Conservation (phyloP, 352 stramenopile genomes). For the Aphanomyces euteiches region DNA sequence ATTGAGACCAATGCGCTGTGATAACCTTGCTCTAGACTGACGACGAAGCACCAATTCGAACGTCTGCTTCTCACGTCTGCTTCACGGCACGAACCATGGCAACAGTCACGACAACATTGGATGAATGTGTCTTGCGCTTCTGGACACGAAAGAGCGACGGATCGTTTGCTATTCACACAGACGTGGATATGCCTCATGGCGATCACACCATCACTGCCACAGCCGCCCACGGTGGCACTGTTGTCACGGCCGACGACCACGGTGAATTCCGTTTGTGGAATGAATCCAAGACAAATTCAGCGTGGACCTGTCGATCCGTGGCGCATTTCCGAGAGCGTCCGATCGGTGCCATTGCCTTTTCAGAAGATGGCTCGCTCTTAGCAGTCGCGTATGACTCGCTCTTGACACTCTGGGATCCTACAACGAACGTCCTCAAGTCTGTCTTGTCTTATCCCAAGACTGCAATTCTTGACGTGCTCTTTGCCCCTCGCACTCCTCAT, state of each 20-base stretch:
- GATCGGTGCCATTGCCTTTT: conserved; percentile 67
- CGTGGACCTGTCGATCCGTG: conserved; percentile 75
- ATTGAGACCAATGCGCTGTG: not conserved
- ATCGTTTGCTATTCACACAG: conserved; percentile 75
- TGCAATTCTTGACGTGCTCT: conserved; percentile 53
- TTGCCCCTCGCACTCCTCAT: conserved; percentile 54
- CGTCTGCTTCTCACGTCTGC: conserved; percentile 20
- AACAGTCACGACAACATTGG: conserved; percentile 17
- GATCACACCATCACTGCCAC: conserved; percentile 46
- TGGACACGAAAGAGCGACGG: conserved; percentile 72
- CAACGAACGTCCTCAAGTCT: conserved; percentile 63
- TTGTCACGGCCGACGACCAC: conserved; percentile 59
- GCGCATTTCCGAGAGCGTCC: conserved; percentile 66
- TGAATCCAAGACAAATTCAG: conserved; percentile 1
- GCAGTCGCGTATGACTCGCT: conserved; percentile 76
- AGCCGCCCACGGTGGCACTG: conserved; percentile 40
- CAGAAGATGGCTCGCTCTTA: conserved; percentile 73
- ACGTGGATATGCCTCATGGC: conserved; percentile 76
- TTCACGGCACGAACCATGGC: conserved; percentile 33
- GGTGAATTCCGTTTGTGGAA: conserved; percentile 84
- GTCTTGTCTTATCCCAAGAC: conserved; percentile 68
- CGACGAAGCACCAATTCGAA: conserved; percentile 26
- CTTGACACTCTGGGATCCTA: conserved; percentile 82
- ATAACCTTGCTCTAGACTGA: conserved; percentile 15
- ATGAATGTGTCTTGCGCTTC: conserved; percentile 64